Evolutionary conservation across 1,139 yeast species (phyloP).

Genomic region (Blastobotrys raffinosifermentans): DNA sequence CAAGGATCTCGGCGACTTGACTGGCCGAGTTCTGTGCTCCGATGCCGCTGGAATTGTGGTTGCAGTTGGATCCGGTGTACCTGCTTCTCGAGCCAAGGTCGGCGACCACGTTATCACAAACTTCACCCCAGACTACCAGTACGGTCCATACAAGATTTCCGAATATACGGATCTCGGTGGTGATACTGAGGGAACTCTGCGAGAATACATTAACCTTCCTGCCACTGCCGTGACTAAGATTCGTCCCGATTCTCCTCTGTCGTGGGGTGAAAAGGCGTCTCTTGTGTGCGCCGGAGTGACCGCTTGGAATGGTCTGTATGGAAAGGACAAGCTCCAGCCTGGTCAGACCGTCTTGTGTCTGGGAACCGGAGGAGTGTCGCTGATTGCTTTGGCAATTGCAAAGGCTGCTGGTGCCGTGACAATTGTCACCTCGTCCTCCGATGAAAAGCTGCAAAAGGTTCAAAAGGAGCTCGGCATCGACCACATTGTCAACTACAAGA

Average conservation of each 20-base stretch:
- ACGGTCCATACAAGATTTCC: no score
- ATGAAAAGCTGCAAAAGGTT: conserved; percentile 13
- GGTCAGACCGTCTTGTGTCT: conserved; percentile 16
- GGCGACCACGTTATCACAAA: conserved; percentile 16
- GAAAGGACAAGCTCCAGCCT: conserved; percentile 12
- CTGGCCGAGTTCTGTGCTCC: conserved; percentile 16
- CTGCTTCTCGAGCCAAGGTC: conserved; percentile 4
- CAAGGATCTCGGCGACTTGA: conserved; percentile 7
- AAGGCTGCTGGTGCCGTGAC: conserved; percentile 18
- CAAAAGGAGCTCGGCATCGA: conserved; percentile 13
- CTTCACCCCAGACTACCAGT: no score
- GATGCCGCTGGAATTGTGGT: conserved; percentile 18
- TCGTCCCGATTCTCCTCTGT: conserved; percentile 4
- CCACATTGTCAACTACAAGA: conserved; percentile 14
- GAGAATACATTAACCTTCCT: conserved; percentile 15
- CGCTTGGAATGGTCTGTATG: conserved; percentile 18
- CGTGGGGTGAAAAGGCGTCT: conserved; percentile 15
- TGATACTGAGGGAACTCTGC: conserved; percentile 14
- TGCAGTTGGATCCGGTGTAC: conserved; percentile 13
- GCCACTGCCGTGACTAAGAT: conserved; percentile 12
- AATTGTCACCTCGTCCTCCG: conserved; percentile 17
- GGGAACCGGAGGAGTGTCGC: conserved; percentile 19
- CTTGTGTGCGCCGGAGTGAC: conserved; percentile 18
- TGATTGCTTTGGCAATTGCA: conserved; percentile 17
- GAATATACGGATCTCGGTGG: conserved; percentile 15